Evolutionary conservation across 2,329 filamentous ascomycete genomes (phyloP).

Genomic region (Paramyrothecium sp.): DNA sequence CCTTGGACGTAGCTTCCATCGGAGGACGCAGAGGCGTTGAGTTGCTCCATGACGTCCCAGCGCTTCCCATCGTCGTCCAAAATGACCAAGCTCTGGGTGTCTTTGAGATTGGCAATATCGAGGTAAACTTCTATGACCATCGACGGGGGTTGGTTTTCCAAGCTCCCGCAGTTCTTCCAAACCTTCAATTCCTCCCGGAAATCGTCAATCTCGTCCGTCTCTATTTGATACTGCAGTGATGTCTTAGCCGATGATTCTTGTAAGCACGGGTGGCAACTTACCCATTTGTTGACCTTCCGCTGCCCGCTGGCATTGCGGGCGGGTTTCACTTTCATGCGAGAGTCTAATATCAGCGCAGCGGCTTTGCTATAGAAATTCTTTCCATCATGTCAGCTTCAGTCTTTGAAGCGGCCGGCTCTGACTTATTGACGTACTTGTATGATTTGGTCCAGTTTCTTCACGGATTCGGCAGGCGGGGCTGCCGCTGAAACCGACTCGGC

Average conservation of each 20-base stretch:
- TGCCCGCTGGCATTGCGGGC: slow-evolving; percentile 36
- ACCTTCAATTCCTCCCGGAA: slow-evolving; percentile 76
- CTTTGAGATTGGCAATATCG: slow-evolving; percentile 74
- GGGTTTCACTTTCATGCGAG: slow-evolving; percentile 69
- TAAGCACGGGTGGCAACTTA: slow-evolving; percentile 33
- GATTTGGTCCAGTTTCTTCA: slow-evolving; percentile 87
- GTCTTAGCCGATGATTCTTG: slow-evolving; percentile 9
- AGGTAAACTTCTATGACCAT: slow-evolving; percentile 90
- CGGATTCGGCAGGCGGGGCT: slow-evolving; percentile 61
- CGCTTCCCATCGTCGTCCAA: slow-evolving; percentile 86
- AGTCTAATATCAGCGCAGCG: slow-evolving; percentile 78
- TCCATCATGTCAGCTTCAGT: slow-evolving; percentile 2
- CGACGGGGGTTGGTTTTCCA: slow-evolving; percentile 75
- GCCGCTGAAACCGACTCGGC: slow-evolving; percentile 39
- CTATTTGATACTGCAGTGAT: slow-evolving; percentile 77
- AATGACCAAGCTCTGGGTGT: slow-evolving; percentile 83
- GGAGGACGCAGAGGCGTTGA: slow-evolving; percentile 62
- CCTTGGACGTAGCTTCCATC: slow-evolving; percentile 44
- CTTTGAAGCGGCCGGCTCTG: slow-evolving; percentile 1
- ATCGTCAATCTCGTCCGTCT: slow-evolving; percentile 88
- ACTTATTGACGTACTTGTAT: slow-evolving; percentile 64
- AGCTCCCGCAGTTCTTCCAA: slow-evolving; percentile 79
- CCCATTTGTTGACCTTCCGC: slow-evolving; percentile 81
- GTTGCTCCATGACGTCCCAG: slow-evolving; percentile 85
- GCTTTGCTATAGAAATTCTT: slow-evolving; percentile 95